These are phyloP conservation scores for Inosperma sp. DNA, from an alignment of 768 basidiomycete genomes.

Conservation along the genomic window DNA sequence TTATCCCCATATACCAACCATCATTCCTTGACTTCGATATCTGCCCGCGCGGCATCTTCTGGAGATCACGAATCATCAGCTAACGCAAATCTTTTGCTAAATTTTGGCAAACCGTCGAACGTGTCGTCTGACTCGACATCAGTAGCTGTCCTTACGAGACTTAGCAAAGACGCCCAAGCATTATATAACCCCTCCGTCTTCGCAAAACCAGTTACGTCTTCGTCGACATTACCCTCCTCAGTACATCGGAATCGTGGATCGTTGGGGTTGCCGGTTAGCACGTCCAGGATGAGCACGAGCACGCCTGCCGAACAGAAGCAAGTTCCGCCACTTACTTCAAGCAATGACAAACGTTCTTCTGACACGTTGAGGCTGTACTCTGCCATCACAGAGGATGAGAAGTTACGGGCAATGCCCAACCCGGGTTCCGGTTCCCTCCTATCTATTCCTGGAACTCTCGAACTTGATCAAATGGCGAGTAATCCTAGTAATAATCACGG, in stretches of 20 bases:
- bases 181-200: constrained; percentile 17
- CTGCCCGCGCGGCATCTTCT: background rate
- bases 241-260: background rate
- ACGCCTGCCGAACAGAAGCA: background rate
- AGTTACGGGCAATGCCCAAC: constrained; percentile 6
- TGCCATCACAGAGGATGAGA: constrained; percentile 13
- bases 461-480: constrained; percentile 15
- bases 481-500: background rate
- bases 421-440: background rate
- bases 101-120: background rate
- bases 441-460: constrained; percentile 1
- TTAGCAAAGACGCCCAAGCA: constrained; percentile 7
- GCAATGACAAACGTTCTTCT: background rate
- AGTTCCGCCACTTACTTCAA: constrained; percentile 7
- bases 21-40: background rate
- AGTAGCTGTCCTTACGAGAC: background rate
- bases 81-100: no score
- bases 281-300: background rate
- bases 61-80: background rate
- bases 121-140: background rate
- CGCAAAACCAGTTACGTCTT: constrained; percentile 10
- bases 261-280: background rate
- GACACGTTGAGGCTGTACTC: constrained; percentile 9
- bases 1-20: background rate
- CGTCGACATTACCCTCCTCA: background rate